A percentile compares a stretch with the other conserved stretches of the same genome.
These are phyloP conservation scores for Parathielavia appendiculata DNA, from an alignment of 495 filamentous ascomycete genomes.

Conservation along the genomic window DNA sequence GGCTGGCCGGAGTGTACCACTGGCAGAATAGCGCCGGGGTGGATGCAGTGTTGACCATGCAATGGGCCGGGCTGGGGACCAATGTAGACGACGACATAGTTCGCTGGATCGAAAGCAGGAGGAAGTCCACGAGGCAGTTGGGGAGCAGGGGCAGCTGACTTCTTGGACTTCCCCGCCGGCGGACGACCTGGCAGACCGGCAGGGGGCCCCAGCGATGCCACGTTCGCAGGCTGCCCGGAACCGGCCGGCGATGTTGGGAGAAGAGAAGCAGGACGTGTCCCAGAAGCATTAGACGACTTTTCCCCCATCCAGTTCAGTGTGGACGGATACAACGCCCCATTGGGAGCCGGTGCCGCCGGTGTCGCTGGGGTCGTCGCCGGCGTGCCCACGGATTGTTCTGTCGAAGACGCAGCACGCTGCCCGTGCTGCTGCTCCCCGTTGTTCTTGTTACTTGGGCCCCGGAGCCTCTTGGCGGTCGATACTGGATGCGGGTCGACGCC, in stretches of 20 bases:
- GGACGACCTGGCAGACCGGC: not conserved
- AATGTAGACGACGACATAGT: conserved; percentile 14
- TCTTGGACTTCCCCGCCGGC: not conserved
- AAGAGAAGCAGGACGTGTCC: not conserved
- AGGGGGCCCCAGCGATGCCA: not conserved
- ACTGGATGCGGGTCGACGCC: not conserved
- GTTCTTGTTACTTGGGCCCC: not conserved
- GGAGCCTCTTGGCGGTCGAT: not conserved
- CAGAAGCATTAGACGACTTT: not conserved
- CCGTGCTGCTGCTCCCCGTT: not conserved
- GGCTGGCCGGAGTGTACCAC: conserved; percentile 15
- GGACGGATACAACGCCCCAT: too few species aligned
- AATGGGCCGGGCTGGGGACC: conserved; percentile 12
- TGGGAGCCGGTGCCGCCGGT: not conserved
- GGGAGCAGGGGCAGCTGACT: not conserved
- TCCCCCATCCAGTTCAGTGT: not conserved
- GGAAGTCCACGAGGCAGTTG: not conserved
- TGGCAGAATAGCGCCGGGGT: conserved; percentile 12
- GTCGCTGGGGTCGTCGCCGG: not conserved
- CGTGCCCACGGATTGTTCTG: too few species aligned
- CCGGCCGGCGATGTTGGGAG: conserved; percentile 2
- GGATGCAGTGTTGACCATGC: conserved; percentile 10
- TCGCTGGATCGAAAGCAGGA: conserved; percentile 7
- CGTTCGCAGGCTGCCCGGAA: not conserved
- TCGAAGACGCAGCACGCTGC: too few species aligned